Evolutionary conservation across 352 stramenopile species (phyloP).

Genomic region (Globisporangium sylvaticum): DNA sequence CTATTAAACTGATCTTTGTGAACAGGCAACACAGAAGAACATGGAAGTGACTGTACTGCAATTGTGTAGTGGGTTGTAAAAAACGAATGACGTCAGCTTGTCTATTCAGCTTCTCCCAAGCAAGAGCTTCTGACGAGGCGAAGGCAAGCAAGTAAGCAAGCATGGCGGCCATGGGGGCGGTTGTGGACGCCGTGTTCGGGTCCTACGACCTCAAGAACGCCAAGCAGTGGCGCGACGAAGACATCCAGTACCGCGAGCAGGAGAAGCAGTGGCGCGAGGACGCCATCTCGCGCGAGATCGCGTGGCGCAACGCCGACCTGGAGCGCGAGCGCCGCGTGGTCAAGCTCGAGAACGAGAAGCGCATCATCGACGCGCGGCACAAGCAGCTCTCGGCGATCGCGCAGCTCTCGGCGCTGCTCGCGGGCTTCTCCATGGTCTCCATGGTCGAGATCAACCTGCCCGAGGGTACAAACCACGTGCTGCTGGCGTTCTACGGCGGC

Average conservation of each 20-base stretch:
- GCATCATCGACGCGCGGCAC: constrained; percentile 62
- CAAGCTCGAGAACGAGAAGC: constrained; percentile 81
- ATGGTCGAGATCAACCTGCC: constrained; percentile 68
- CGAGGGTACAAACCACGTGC: constrained; percentile 31
- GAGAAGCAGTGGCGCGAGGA: constrained; percentile 83
- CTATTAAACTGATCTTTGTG: no score
- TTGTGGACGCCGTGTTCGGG: constrained; percentile 76
- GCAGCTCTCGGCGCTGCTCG: constrained; percentile 61
- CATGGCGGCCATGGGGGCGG: constrained; percentile 53
- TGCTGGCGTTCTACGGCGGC: constrained; percentile 60
- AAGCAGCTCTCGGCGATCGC: constrained; percentile 62
- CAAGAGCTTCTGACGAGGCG: background rate
- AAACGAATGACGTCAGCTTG: no score
- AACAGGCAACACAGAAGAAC: no score
- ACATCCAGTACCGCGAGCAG: constrained; percentile 66
- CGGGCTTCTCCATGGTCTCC: constrained; percentile 69
- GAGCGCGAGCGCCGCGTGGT: constrained; percentile 62
- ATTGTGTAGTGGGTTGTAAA: no score
- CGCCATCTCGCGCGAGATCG: constrained; percentile 50
- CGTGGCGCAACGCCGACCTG: constrained; percentile 69
- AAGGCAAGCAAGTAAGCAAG: background rate
- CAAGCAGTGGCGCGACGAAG: constrained; percentile 82
- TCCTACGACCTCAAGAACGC: constrained; percentile 85
- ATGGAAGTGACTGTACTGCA: no score
- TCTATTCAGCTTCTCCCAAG: background rate